These are phyloP conservation scores for Austroboletus novae-zelandiae DNA, from an alignment of 1,284 basidiomycete genomes.

Conservation along the genomic window DNA sequence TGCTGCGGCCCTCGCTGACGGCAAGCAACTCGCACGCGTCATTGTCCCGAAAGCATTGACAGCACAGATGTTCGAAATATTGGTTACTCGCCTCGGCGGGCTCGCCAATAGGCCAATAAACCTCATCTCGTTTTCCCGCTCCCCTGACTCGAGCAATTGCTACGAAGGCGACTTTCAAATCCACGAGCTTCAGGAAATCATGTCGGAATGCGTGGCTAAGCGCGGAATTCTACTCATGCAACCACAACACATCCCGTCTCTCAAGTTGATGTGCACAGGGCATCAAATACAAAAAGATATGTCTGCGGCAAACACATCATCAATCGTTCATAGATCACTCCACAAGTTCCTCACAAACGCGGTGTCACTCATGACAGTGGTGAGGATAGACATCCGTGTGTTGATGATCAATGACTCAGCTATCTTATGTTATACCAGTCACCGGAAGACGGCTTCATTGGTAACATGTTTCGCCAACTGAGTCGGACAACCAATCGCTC, in stretches of 20 bases:
- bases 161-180: neutral
- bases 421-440: neutral
- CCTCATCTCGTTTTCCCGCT: slow-evolving; percentile 47
- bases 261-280: slow-evolving; percentile 8
- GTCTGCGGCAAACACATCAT: neutral
- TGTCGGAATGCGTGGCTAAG: slow-evolving; percentile 36
- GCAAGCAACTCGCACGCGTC: slow-evolving; percentile 42
- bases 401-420: too few species aligned
- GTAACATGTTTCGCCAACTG: neutral
- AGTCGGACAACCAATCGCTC: neutral
- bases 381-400: neutral
- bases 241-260: slow-evolving; percentile 52
- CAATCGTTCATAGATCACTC: neutral
- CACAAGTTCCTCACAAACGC: neutral
- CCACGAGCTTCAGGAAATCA: slow-evolving; percentile 19
- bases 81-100: slow-evolving; percentile 43
- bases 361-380: neutral
- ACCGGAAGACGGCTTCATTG: neutral
- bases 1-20: slow-evolving; percentile 40
- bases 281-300: slow-evolving; percentile 5
- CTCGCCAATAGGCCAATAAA: slow-evolving; percentile 45
- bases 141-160: too few species aligned
- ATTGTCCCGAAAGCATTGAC: slow-evolving; percentile 45
- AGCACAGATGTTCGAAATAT: slow-evolving; percentile 47
- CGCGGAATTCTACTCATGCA: slow-evolving; percentile 46